Conservation (phyloP, 768 basidiomycete species). For the Pleurotus pulmonarius region DNA sequence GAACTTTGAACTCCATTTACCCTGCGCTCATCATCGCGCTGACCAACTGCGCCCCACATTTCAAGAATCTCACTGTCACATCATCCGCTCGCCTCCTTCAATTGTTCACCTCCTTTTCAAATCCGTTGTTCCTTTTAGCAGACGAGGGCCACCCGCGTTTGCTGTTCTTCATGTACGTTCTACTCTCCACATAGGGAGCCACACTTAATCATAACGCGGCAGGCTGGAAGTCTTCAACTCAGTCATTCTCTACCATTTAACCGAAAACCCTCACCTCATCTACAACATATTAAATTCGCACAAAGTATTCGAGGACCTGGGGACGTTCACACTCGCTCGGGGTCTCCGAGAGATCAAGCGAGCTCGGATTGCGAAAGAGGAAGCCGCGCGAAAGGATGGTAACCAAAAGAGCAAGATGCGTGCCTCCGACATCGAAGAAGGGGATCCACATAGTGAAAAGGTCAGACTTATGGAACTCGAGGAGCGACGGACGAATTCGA, state of each 20-base stretch:
- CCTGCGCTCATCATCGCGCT: constrained; percentile 90
- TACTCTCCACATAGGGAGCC: neutral
- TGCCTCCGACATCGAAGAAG: constrained; percentile 29
- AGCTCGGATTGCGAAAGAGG: constrained; percentile 68
- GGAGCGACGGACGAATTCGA: constrained; percentile 19
- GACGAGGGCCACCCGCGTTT: constrained; percentile 95
- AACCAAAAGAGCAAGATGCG: constrained; percentile 34
- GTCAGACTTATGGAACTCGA: constrained; percentile 59
- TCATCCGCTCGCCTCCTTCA: constrained; percentile 84
- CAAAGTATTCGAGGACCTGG: constrained; percentile 83
- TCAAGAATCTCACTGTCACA: constrained; percentile 75
- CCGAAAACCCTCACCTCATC: constrained; percentile 83
- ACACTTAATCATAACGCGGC: neutral
- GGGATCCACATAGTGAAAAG: constrained; percentile 58
- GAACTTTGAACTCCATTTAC: constrained; percentile 77
- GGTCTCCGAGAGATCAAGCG: constrained; percentile 84
- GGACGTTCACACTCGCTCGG: constrained; percentile 85
- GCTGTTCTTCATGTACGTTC: constrained; percentile 81
- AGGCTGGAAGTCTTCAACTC: constrained; percentile 93
- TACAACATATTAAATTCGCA: constrained; percentile 85
- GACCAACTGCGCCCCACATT: constrained; percentile 84
- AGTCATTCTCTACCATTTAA: constrained; percentile 71
- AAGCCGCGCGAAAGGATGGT: constrained; percentile 43
- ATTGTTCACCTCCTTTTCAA: constrained; percentile 88
- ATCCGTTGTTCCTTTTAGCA: constrained; percentile 81